phyloP scores from a whole-genome alignment of 2,329 filamentous ascomycete species.

The Colletotrichum abscissum region DNA sequence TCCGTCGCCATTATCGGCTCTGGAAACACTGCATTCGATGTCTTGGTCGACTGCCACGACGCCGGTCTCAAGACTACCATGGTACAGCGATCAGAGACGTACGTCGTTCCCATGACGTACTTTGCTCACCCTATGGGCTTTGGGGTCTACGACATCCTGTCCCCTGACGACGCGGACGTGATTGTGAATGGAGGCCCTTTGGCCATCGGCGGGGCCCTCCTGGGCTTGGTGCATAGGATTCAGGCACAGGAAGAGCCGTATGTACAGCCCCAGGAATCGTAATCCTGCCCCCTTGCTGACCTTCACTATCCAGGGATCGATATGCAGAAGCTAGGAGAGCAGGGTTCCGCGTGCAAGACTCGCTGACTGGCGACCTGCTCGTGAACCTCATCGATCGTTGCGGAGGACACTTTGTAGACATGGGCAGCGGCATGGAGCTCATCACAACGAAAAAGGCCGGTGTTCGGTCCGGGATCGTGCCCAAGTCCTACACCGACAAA shows the following conservation, averaged over 20 bases:
- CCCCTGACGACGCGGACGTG: constrained; percentile 39
- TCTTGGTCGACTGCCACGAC: constrained; percentile 47
- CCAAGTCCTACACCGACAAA: constrained; percentile 41
- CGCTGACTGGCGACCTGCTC: constrained; percentile 24
- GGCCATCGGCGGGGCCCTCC: constrained; percentile 20
- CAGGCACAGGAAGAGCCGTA: constrained; percentile 30
- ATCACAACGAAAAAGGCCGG: constrained; percentile 43
- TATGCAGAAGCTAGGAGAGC: constrained; percentile 13
- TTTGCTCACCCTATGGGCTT: constrained; percentile 40
- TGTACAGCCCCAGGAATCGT: not conserved
- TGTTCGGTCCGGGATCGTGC: constrained; percentile 43
- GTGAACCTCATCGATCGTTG: constrained; percentile 43
- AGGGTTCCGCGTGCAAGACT: constrained; percentile 27
- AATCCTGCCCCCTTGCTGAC: not conserved
- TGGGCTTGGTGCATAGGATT: constrained; percentile 12
- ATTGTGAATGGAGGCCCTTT: constrained; percentile 17
- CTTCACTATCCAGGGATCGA: not conserved
- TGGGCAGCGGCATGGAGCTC: constrained; percentile 45
- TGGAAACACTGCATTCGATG: constrained; percentile 56
- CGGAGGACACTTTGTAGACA: constrained; percentile 50
- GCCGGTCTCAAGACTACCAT: constrained; percentile 48
- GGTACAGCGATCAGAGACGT: constrained; percentile 48
- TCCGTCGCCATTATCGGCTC: constrained; percentile 50
- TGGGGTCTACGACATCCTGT: constrained; percentile 44
- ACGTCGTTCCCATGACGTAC: constrained; percentile 46